Base-by-base conservation (phyloP, 306 rosid genomes). In the Cucurbita pepo region DNA sequence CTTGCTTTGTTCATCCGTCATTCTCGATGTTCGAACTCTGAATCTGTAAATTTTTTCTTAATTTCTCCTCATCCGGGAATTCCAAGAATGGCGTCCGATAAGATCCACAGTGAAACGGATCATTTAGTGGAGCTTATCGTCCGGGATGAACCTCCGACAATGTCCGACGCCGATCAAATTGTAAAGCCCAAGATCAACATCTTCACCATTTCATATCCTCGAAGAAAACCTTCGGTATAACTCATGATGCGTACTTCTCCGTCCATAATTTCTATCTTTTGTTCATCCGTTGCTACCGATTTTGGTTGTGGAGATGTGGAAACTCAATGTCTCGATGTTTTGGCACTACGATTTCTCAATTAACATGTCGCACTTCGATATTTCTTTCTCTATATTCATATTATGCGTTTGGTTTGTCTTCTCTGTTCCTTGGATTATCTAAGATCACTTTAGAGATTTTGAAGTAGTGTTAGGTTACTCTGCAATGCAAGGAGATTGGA, bases 161-260 rank as follows among this genome's bases (percentile, higher is more conserved):
- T 66, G 12, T 71, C 64, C 21, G 87, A 86, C 12, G 62, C 45
- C 0, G 70, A 41, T 69, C 74, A 51, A 72, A 60, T 72, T 0
- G 90, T 84, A 79, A 78, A 80, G 76, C 94, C 97, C 10, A 91
- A 86, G 83, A 83, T 91, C 83, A 91, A 89, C 81, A 89, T 91
- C 51, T 91, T 91, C 84, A 89, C 89, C 44, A 77, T 85, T 76
- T 78, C 88, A 60, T 89, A 91, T 62, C 91, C 96, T 50, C 80
- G 91, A 40, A 78, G 75, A 79, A 85, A 76, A 48, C 79, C 91
- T 16, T 75, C 80, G 83, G 96, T 85, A 83, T 56, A 61, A 5
- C 1, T 67, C 71, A 43, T 34, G 8, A 5, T 40, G 47, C 5
- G 61, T 36, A 61, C 41, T 61, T 9, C 8, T 63, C 21, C 8